Evolutionary conservation across 345 rosid genomes (phyloP).

Genomic region (Rhodamnia argentea): DNA sequence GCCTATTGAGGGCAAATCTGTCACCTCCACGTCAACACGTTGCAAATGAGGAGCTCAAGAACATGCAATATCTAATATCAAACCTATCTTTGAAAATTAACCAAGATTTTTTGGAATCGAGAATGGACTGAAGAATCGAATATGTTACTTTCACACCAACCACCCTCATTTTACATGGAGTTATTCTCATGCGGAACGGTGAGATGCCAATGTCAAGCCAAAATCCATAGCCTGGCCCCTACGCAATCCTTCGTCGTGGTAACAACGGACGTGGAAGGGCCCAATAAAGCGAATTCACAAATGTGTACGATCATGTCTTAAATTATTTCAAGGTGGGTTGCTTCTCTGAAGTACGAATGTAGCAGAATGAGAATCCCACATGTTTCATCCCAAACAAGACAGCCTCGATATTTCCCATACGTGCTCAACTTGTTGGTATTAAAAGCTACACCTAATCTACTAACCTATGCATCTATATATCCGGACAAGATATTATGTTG

Average conservation of each 20-base stretch:
- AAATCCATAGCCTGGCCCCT: not conserved
- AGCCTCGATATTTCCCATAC: not conserved
- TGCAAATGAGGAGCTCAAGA: not conserved
- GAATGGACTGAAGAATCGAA: not conserved
- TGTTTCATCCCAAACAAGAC: not conserved
- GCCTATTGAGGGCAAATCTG: not conserved
- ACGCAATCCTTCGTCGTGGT: not conserved
- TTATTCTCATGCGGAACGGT: not conserved
- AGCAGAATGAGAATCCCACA: not conserved
- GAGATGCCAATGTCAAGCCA: not conserved
- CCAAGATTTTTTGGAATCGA: not conserved
- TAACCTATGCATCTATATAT: not conserved
- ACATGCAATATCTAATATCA: not conserved
- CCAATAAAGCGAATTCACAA: not conserved
- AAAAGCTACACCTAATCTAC: constrained; percentile 3
- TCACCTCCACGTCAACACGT: not conserved
- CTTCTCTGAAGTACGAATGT: not conserved
- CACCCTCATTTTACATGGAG: not conserved
- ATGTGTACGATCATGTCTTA: not conserved
- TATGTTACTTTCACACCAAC: not conserved
- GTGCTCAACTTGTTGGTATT: not conserved
- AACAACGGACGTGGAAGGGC: not conserved
- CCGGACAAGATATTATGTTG: not conserved
- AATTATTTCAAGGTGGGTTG: not conserved
- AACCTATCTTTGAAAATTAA: not conserved